Conservation (phyloP, 2,329 filamentous ascomycete species). For the Cladophialophora carrionii region DNA sequence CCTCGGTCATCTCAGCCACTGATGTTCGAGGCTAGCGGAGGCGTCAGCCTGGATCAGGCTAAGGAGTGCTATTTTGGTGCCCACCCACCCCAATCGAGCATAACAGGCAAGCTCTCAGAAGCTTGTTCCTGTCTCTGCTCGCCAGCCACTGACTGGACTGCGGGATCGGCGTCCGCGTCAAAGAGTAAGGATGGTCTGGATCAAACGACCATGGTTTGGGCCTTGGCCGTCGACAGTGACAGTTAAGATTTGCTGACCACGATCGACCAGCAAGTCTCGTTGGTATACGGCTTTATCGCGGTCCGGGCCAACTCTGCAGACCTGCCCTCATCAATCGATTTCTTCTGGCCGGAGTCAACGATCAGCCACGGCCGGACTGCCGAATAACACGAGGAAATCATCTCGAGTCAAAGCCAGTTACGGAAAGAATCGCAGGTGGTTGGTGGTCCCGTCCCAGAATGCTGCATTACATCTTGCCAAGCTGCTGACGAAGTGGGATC, state of each 20-base stretch:
- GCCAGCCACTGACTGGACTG: neutral
- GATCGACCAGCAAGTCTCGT: neutral
- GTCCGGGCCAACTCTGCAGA: neutral
- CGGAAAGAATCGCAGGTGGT: too few relatives aligned
- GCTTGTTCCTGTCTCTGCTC: neutral
- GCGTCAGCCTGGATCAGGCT: conserved; percentile 12
- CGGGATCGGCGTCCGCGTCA: neutral
- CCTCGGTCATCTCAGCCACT: conserved; percentile 20
- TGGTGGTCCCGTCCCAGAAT: neutral
- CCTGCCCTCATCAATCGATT: neutral
- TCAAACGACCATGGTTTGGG: conserved; percentile 18
- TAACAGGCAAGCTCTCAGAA: conserved; percentile 4
- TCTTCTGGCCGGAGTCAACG: neutral
- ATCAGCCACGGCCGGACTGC: neutral
- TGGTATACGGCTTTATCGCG: neutral
- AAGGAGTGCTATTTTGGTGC: conserved; percentile 13
- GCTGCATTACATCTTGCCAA: neutral
- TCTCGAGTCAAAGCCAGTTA: neutral
- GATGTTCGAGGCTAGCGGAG: conserved; percentile 18
- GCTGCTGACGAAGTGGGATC: conserved; percentile 8
- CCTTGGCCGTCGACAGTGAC: neutral
- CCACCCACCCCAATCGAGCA: neutral
- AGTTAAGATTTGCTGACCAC: neutral
- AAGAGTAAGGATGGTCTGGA: conserved; percentile 10
- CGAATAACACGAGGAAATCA: neutral